phyloP scores from a whole-genome alignment of 2,329 filamentous ascomycete species.

The Leptographium wingfieldii region DNA sequence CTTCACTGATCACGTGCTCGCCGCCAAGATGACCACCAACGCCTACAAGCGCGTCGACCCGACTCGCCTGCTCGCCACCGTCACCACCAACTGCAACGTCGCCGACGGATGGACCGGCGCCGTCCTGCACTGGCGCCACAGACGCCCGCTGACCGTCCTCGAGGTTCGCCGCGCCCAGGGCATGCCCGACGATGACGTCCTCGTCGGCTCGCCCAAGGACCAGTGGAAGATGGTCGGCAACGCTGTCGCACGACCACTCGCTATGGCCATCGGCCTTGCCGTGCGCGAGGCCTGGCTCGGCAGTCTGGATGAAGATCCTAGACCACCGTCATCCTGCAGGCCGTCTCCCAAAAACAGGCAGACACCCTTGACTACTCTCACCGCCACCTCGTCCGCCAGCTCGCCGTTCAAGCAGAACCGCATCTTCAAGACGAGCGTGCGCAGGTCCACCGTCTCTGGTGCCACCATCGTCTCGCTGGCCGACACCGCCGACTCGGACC shows the following conservation, averaged over 20 bases:
- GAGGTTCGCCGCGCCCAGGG: slow-evolving; percentile 60
- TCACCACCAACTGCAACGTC: slow-evolving; percentile 41
- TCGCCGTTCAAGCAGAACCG: slow-evolving; percentile 1
- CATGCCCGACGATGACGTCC: slow-evolving; percentile 54
- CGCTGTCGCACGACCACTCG: slow-evolving; percentile 57
- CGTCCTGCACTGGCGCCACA: slow-evolving; percentile 52
- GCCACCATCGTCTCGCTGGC: background rate
- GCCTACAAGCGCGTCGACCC: slow-evolving; percentile 31
- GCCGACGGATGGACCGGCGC: slow-evolving; percentile 43
- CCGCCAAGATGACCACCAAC: slow-evolving; percentile 9
- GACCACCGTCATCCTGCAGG: background rate
- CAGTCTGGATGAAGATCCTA: slow-evolving; percentile 19
- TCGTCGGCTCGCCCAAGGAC: slow-evolving; percentile 42
- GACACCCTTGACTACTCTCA: background rate
- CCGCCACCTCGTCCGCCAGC: background rate
- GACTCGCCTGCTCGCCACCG: slow-evolving; percentile 41
- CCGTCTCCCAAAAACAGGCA: background rate
- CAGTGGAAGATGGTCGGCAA: slow-evolving; percentile 64
- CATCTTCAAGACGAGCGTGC: slow-evolving; percentile 6
- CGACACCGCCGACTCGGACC: background rate
- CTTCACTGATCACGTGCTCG: slow-evolving; percentile 22
- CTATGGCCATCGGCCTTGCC: slow-evolving; percentile 51
- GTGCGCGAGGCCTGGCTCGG: slow-evolving; percentile 46
- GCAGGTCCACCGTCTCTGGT: background rate
- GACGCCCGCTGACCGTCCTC: slow-evolving; percentile 48